Evolutionary conservation across 345 rosid genomes (phyloP), one percentile per base, ranked within the genome.

Genomic region (Dipteronia sinensis): DNA sequence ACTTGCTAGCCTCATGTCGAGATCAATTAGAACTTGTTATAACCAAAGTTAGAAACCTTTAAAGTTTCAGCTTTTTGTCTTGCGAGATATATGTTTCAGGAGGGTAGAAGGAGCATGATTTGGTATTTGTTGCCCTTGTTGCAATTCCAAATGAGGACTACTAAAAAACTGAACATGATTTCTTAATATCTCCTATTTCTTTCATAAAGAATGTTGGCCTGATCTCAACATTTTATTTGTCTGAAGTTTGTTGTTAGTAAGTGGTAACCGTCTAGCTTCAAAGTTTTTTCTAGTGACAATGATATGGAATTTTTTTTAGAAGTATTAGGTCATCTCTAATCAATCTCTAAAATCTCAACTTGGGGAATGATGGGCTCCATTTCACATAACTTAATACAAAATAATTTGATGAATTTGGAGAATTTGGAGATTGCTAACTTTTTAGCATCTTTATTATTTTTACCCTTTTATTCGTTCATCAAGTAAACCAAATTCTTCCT

Each of bases 1-100:
- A 86, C 82, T 91, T 11, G 59, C 81, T 4, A 74, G 55, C 66
- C 91, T 93, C 72, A 80, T 88, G 91, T 86, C 92, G 15, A 87
- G 80, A 82, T 77, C 89, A 40, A 83, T 71, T 20, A 46, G 92
- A 56, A 80, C 72, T 64, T 88, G 90, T 80, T 82, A 70, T 69
- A 56, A 56, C 10, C 79, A 84, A 40, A 68, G 72, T 6, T 78
- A 65, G 27, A 29, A 65, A 44, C 23, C 9, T 9, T 6, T 4
- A 6, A 16, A 67, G 13, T 66, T 20, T 20, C 1, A 9, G 19
- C 3, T 29, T 56, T 6, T 56, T 40, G 27, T 8, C 7, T 19
- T 27, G 17, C 3, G 16, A 53, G 0, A 3, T 70, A 27, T 70
- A 27, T 53, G 63, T 40, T 59, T 58, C n/a, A 2, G 3, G 75